A percentile compares a stretch with the other conserved stretches of the same genome.
Conservation (phyloP, 306 rosid genomes). For the Vicia faba region DNA sequence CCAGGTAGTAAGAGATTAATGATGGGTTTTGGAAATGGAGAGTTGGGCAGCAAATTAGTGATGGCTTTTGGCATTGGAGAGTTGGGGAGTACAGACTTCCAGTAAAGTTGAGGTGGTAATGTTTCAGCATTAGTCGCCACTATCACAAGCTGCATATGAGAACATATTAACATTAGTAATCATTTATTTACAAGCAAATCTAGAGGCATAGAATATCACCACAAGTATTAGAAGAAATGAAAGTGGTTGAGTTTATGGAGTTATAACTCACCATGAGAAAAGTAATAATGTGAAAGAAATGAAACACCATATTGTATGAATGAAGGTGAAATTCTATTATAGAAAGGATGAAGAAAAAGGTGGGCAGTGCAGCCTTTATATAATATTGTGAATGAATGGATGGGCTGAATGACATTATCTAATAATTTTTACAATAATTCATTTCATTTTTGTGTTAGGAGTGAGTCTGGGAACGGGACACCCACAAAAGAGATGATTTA, state of each 20-base stretch:
- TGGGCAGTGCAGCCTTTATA: neutral
- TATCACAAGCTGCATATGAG: neutral
- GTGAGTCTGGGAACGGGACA: too few relatives aligned
- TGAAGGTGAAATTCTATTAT: neutral
- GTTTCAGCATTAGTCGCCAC: neutral
- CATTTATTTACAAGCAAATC: neutral
- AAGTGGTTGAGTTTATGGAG: neutral
- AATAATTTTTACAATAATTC: too few relatives aligned
- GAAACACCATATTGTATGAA: constrained; percentile 48
- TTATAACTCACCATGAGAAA: constrained; percentile 53
- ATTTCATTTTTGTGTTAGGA: too few relatives aligned
- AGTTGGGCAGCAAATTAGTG: neutral
- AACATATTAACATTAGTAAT: neutral
- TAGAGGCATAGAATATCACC: neutral
- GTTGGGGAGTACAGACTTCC: neutral
- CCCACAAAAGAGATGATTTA: too few relatives aligned
- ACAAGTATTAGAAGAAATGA: neutral
- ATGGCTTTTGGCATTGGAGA: neutral
- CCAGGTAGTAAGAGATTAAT: too few relatives aligned
- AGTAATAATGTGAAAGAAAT: constrained; percentile 37
- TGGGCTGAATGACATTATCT: constrained; percentile 35
- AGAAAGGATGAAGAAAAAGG: neutral
- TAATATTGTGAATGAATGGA: neutral
- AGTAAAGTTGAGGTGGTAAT: neutral
- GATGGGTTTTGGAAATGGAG: too few relatives aligned